These are phyloP conservation scores for Plasmodium gaboni DNA, from an alignment of 169 alveolate species.

Conservation along the genomic window DNA sequence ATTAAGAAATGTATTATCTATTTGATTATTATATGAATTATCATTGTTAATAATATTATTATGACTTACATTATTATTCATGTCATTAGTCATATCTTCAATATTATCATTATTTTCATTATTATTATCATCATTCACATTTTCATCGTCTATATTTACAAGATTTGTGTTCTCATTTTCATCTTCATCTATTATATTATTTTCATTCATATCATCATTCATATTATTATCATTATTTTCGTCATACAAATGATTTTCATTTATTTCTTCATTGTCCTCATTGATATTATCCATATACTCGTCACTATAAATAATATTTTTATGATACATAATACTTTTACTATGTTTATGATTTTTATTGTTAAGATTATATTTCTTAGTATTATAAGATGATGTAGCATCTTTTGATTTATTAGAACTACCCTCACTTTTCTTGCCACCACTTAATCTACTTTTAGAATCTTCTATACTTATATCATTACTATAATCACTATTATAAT, in stretches of 20 bases:
- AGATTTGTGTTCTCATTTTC: conserved; percentile 1
- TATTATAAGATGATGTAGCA: background rate
- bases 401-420: conserved; percentile 40
- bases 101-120: background rate
- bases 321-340: too few relatives aligned
- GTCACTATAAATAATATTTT: background rate
- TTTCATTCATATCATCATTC: conserved; percentile 1
- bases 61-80: background rate
- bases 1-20: conserved; percentile 6
- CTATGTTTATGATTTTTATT: too few relatives aligned
- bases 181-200: conserved; percentile 3
- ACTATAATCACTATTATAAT: conserved; percentile 73
- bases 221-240: conserved; percentile 2
- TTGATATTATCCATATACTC: conserved; percentile 10
- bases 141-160: too few relatives aligned
- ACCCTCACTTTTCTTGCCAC: conserved; percentile 22
- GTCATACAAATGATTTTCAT: conserved; percentile 8
- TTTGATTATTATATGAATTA: conserved; percentile 16
- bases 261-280: background rate
- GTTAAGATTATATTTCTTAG: too few relatives aligned
- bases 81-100: background rate
- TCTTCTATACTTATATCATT: conserved; percentile 68
- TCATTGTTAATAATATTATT: background rate
- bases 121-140: background rate
- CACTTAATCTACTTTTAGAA: conserved; percentile 23